Conservation (phyloP, 345 rosid genomes). For the Triadica sebifera region DNA sequence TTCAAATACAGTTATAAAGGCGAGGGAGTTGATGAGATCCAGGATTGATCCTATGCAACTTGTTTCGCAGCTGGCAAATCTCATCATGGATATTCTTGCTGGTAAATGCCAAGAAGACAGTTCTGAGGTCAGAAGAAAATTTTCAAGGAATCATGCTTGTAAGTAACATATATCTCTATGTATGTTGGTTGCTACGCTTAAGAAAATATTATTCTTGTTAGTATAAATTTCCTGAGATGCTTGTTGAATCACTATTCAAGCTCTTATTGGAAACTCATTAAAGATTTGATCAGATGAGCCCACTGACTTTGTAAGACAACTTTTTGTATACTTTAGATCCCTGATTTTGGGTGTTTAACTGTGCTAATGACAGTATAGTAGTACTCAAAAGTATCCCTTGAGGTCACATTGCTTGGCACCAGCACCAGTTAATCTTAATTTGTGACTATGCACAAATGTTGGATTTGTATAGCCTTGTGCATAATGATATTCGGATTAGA, state of each 20-base stretch:
- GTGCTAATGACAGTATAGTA: background rate
- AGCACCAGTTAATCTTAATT: background rate
- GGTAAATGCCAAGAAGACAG: slow-evolving; percentile 57
- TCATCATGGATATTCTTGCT: slow-evolving; percentile 86
- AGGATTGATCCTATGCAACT: slow-evolving; percentile 96
- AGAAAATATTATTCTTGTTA: background rate
- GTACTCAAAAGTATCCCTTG: background rate
- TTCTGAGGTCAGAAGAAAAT: slow-evolving; percentile 58
- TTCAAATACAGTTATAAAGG: slow-evolving; percentile 83
- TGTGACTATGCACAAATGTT: background rate
- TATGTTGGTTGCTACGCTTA: background rate
- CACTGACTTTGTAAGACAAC: background rate
- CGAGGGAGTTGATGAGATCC: slow-evolving; percentile 91
- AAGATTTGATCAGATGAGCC: background rate
- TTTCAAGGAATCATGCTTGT: slow-evolving; percentile 61
- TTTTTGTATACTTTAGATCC: background rate
- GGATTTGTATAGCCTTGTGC: background rate
- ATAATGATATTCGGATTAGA: background rate
- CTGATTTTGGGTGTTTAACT: background rate
- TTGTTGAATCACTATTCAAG: background rate
- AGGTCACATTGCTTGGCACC: background rate
- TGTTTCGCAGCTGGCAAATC: slow-evolving; percentile 84
- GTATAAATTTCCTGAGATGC: background rate
- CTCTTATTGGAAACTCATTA: background rate
- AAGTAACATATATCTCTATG: slow-evolving; percentile 23